Evolutionary conservation across 306 rosid species (phyloP).

Genomic region (Casuarina glauca): DNA sequence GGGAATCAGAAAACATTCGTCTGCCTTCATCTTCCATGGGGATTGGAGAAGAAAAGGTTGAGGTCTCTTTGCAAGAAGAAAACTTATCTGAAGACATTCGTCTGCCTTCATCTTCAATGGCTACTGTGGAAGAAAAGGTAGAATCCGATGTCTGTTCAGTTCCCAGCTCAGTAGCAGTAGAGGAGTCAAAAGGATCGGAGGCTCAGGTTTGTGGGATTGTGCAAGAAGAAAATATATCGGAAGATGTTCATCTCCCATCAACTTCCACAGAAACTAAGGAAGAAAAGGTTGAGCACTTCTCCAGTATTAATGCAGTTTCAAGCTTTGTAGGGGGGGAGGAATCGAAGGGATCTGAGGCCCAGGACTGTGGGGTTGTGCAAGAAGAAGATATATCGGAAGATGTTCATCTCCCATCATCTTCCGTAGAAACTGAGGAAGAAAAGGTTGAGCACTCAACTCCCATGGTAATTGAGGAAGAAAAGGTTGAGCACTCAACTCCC

Average conservation of each 20-base stretch:
- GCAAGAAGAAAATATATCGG: not conserved
- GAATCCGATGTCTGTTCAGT: not conserved
- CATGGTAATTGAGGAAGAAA: slow-evolving; percentile 9
- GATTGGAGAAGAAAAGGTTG: slow-evolving; percentile 5
- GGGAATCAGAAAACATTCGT: not conserved
- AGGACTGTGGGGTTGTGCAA: slow-evolving; percentile 1
- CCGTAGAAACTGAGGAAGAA: slow-evolving; percentile 11
- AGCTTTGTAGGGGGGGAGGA: slow-evolving; percentile 16
- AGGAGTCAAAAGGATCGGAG: too few species aligned
- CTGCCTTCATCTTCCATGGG: not conserved
- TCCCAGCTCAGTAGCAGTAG: too few species aligned
- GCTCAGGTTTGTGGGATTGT: not conserved
- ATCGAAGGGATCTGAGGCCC: not conserved
- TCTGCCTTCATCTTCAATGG: slow-evolving; percentile 9
- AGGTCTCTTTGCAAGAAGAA: slow-evolving; percentile 11
- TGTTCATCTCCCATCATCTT: slow-evolving; percentile 4
- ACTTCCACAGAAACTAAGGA: not conserved
- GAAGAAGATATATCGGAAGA: not conserved
- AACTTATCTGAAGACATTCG: not conserved
- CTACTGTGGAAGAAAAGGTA: slow-evolving; percentile 5
- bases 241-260: not conserved
- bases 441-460: not conserved
- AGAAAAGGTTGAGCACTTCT: not conserved
- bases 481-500: slow-evolving; percentile 3
- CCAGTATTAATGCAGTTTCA: slow-evolving; percentile 18